Percentiles rank a stretch among this genome's conserved stretches.
phyloP scores from a whole-genome alignment of 179 eudicot genomes.

The Monotropa hypopitys region DNA sequence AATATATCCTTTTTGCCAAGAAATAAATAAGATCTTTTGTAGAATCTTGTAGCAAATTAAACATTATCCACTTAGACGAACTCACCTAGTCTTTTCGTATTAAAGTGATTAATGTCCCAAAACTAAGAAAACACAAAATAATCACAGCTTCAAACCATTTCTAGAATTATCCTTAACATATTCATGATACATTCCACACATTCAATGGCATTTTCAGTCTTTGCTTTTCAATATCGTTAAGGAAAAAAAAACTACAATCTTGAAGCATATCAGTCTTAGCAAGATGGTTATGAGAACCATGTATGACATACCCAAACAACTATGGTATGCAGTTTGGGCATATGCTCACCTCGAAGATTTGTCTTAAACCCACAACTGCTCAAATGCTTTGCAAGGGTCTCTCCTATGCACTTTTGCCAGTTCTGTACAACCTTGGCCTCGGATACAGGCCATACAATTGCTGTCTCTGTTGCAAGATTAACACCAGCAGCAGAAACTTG shows the following conservation, averaged over 20 bases:
- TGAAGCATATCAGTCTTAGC: neutral
- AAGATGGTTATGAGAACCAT: neutral
- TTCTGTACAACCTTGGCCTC: slow-evolving; percentile 64
- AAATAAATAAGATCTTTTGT: neutral
- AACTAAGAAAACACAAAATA: neutral
- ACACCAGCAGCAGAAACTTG: slow-evolving; percentile 87
- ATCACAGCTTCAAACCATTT: neutral
- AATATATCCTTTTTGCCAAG: neutral
- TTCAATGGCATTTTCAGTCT: neutral
- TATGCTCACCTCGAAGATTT: slow-evolving; percentile 58
- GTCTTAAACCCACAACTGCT: slow-evolving; percentile 77
- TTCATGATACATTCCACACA: neutral
- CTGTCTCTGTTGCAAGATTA: slow-evolving; percentile 88
- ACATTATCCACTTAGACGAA: neutral
- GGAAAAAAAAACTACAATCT: neutral
- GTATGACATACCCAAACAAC: neutral
- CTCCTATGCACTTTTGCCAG: slow-evolving; percentile 75
- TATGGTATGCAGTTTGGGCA: neutral
- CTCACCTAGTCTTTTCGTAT: neutral
- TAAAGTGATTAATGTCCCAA: neutral
- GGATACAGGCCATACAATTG: slow-evolving; percentile 75
- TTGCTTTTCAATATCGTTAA: neutral
- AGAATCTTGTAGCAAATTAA: neutral
- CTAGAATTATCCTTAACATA: neutral
- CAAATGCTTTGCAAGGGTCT: slow-evolving; percentile 78